phyloP scores from a whole-genome alignment of 768 basidiomycete genomes.

The Gyrodon lividus region DNA sequence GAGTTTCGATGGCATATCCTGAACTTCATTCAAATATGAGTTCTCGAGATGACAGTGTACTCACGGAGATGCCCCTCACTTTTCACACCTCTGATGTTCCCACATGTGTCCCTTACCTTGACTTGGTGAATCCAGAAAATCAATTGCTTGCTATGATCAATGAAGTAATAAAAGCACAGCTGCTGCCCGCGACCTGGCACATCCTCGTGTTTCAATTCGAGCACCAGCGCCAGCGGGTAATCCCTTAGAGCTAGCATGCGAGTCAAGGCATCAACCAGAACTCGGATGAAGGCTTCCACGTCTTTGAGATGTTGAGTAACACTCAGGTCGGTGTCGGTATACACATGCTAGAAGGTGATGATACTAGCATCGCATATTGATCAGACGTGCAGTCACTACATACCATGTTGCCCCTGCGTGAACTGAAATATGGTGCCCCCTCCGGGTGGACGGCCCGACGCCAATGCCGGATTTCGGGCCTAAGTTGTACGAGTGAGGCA shows the following conservation, averaged over 20 bases:
- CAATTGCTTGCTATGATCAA: constrained; percentile 38
- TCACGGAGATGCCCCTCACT: constrained; percentile 9
- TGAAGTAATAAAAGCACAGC: constrained; percentile 42
- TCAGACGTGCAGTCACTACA: neutral
- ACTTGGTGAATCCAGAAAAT: constrained; percentile 48
- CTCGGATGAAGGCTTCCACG: neutral
- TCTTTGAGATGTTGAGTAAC: neutral
- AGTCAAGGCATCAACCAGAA: neutral
- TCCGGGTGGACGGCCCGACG: constrained; percentile 47
- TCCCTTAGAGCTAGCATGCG: too few species aligned
- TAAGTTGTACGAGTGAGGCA: neutral
- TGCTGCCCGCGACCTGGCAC: neutral
- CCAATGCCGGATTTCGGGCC: constrained; percentile 40
- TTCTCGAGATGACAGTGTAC: neutral
- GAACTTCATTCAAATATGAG: neutral
- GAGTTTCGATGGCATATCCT: constrained; percentile 21
- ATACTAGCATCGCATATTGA: neutral
- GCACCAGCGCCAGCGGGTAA: neutral
- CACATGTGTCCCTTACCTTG: constrained; percentile 31
- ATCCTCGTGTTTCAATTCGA: neutral
- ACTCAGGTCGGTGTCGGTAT: constrained; percentile 29
- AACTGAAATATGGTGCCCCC: constrained; percentile 51
- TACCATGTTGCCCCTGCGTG: constrained; percentile 32
- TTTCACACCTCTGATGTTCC: constrained; percentile 38
- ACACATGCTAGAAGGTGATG: constrained; percentile 35